Conservation (phyloP, 257 asterid genomes). For the Buddleja alternifolia region DNA sequence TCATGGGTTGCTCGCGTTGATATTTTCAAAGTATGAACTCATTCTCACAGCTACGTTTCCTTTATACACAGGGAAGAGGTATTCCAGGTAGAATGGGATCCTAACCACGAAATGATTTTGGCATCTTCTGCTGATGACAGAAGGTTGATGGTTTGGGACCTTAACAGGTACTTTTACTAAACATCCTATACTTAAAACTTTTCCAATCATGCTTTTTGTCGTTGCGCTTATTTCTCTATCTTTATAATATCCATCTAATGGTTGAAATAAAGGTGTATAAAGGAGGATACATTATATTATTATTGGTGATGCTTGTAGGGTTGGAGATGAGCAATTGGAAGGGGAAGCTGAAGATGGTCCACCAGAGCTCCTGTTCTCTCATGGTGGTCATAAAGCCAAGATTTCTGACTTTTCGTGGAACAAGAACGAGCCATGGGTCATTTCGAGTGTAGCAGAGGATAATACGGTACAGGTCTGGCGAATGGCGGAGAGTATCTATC, state of each 20-base stretch:
- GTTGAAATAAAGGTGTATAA: not conserved
- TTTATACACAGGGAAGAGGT: slow-evolving; percentile 75
- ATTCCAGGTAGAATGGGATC: slow-evolving; percentile 99
- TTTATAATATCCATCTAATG: not conserved
- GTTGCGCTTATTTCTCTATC: not conserved
- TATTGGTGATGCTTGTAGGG: slow-evolving; percentile 45
- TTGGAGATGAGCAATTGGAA: slow-evolving; percentile 96
- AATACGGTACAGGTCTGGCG: slow-evolving; percentile 91
- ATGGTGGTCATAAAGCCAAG: slow-evolving; percentile 95
- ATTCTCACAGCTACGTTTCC: slow-evolving; percentile 13
- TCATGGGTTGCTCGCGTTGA: not conserved
- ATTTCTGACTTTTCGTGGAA: slow-evolving; percentile 96
- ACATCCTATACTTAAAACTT: not conserved
- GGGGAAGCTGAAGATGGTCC: slow-evolving; percentile 99
- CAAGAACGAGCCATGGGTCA: slow-evolving; percentile 82
- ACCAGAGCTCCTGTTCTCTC: slow-evolving; percentile 92
- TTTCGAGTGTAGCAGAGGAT: slow-evolving; percentile 95
- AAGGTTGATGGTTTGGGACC: slow-evolving; percentile 97
- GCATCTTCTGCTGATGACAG: slow-evolving; percentile 95
- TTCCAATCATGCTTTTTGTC: not conserved
- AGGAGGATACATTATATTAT: not conserved
- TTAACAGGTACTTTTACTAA: slow-evolving; percentile 60
- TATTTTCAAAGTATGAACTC: not conserved
- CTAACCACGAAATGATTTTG: slow-evolving; percentile 89
- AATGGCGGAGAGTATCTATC: slow-evolving; percentile 86